Evolutionary conservation across 371 early-diverging fungal species (phyloP).

Genomic region (Syncephalis fuscata): DNA sequence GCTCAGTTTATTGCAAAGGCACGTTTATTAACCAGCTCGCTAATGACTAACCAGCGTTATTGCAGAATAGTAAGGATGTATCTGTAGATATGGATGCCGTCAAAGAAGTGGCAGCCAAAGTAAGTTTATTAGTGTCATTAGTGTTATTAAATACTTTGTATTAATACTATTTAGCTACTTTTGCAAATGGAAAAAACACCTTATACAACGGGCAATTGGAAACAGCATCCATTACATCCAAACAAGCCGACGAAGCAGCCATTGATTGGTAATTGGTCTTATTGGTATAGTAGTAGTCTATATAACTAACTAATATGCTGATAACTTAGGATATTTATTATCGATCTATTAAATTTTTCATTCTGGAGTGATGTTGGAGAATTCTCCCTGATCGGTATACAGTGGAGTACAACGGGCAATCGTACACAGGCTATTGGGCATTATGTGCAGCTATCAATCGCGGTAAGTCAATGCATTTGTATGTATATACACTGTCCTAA

Average conservation of each 20-base stretch:
- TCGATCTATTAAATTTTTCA: slow-evolving; percentile 79
- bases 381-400: slow-evolving; percentile 32
- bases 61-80: slow-evolving; percentile 40
- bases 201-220: slow-evolving; percentile 52
- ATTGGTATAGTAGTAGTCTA: too few species aligned
- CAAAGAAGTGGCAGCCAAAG: slow-evolving; percentile 28
- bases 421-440: slow-evolving; percentile 79
- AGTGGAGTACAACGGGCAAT: slow-evolving; percentile 29
- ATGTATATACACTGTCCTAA: not conserved
- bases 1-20: slow-evolving; percentile 38
- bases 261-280: slow-evolving; percentile 53
- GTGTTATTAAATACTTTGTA: not conserved
- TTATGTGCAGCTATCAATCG: slow-evolving; percentile 67
- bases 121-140: slow-evolving; percentile 7
- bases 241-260: slow-evolving; percentile 26
- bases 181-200: slow-evolving; percentile 33
- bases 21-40: not conserved
- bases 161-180: slow-evolving; percentile 18
- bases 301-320: too few species aligned
- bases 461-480: slow-evolving; percentile 14
- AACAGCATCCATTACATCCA: slow-evolving; percentile 52
- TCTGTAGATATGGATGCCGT: slow-evolving; percentile 35
- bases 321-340: slow-evolving; percentile 68
- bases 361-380: slow-evolving; percentile 59
- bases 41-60: not conserved